A percentile compares a stretch with the other conserved stretches of the same genome.
Conservation (phyloP, 208 protist species). For the Tetramitus jugosus region DNA sequence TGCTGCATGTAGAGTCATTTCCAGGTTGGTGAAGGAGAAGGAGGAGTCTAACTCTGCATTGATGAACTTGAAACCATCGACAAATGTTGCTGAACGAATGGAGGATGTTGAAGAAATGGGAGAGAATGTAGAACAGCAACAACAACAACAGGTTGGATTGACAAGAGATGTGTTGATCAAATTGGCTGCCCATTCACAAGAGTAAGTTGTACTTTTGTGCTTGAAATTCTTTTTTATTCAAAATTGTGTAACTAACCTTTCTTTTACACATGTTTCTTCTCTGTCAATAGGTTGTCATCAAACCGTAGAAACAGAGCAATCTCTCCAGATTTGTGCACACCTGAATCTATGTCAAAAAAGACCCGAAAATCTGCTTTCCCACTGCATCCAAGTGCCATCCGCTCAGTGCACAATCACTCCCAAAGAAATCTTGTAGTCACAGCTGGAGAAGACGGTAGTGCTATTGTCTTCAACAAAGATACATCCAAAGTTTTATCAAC, state of each 20-base stretch:
- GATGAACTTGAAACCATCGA: conserved; percentile 26
- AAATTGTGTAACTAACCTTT: too few species aligned
- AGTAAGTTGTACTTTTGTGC: too few species aligned
- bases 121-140: too few species aligned
- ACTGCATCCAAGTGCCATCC: conserved; percentile 26
- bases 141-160: too few species aligned
- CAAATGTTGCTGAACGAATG: background rate
- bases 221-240: too few species aligned
- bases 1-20: conserved; percentile 95
- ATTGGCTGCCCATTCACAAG: too few species aligned
- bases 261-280: too few species aligned
- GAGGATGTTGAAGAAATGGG: conserved; percentile 16
- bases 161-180: too few species aligned
- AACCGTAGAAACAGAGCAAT: conserved; percentile 46
- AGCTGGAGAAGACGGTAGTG: conserved; percentile 40
- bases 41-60: conserved; percentile 28
- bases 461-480: too few species aligned
- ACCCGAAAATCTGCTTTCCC: conserved; percentile 15
- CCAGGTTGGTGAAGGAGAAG: conserved; percentile 70
- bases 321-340: conserved; percentile 31
- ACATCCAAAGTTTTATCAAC: conserved; percentile 16
- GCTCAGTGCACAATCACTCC: conserved; percentile 36
- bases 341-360: conserved; percentile 34
- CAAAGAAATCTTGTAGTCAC: conserved; percentile 35
- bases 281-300: conserved; percentile 33